phyloP scores from a whole-genome alignment of 2,329 filamentous ascomycete species.

The Beauveria pseudobassiana region DNA sequence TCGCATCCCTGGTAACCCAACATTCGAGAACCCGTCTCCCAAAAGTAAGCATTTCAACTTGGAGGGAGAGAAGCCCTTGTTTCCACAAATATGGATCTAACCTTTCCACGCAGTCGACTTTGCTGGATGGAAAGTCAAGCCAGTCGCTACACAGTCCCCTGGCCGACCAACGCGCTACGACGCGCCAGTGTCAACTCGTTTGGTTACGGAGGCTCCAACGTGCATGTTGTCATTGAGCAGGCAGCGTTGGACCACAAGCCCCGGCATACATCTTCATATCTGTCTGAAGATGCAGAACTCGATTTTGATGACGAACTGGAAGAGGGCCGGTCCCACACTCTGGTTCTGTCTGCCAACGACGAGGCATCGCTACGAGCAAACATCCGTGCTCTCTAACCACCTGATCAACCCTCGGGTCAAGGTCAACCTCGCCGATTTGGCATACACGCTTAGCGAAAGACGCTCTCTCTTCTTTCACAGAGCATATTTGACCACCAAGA shows the following conservation, averaged over 20 bases:
- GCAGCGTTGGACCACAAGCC: not conserved
- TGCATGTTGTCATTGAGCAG: conserved; percentile 30
- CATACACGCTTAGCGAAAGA: conserved; percentile 22
- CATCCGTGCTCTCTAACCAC: conserved; percentile 15
- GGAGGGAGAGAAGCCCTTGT: conserved; percentile 14
- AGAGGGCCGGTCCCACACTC: not conserved
- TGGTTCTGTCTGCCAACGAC: conserved; percentile 16
- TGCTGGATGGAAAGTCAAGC: conserved; percentile 18
- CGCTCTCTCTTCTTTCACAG: conserved; percentile 16
- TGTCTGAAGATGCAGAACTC: not conserved
- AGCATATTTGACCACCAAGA: conserved; percentile 16
- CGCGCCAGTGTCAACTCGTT: conserved; percentile 32
- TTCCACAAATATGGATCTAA: not conserved
- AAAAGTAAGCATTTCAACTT: conserved; percentile 11
- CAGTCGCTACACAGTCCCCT: conserved; percentile 23
- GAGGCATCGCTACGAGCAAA: conserved; percentile 10
- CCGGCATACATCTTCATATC: not conserved
- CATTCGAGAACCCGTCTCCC: conserved; percentile 18
- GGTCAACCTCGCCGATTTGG: conserved; percentile 18
- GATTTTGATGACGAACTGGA: not conserved
- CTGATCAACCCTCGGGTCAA: conserved; percentile 20
- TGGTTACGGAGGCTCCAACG: conserved; percentile 36
- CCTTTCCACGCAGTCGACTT: conserved; percentile 30
- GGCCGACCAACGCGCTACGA: conserved; percentile 20
- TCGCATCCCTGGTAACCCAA: conserved; percentile 25